Percentiles rank a stretch among this genome's conserved stretches.
phyloP scores from a whole-genome alignment of 1,139 yeast genomes.

The Blastobotrys capitulatus region DNA sequence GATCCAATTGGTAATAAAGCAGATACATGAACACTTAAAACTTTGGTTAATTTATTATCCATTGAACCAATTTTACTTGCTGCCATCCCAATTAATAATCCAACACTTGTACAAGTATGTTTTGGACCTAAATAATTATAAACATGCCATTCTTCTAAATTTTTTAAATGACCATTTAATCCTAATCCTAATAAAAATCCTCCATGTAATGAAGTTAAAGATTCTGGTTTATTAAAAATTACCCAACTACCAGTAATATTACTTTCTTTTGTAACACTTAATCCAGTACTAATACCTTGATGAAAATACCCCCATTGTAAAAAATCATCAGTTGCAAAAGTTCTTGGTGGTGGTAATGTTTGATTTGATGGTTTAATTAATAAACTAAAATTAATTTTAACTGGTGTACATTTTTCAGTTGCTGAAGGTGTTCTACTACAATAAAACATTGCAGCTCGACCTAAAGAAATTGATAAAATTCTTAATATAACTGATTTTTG shows the following conservation, averaged over 20 bases:
- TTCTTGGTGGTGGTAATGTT: slow-evolving; percentile 56
- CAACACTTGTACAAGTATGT: slow-evolving; percentile 78
- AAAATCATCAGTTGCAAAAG: slow-evolving; percentile 45
- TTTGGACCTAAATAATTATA: slow-evolving; percentile 92
- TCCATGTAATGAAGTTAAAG: slow-evolving; percentile 77
- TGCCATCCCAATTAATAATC: slow-evolving; percentile 84
- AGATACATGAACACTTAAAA: slow-evolving; percentile 86
- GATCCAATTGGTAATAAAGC: slow-evolving; percentile 91
- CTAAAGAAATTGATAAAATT: slow-evolving; percentile 72
- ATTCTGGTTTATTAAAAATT: slow-evolving; percentile 73
- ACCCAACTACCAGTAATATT: slow-evolving; percentile 88
- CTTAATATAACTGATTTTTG: slow-evolving; percentile 63
- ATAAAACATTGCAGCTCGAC: slow-evolving; percentile 66
- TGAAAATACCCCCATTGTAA: slow-evolving; percentile 88
- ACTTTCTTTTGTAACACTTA: slow-evolving; percentile 65
- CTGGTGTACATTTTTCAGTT: slow-evolving; percentile 80
- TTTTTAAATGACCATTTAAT: slow-evolving; percentile 77
- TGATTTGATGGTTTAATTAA: slow-evolving; percentile 62
- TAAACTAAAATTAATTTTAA: slow-evolving; percentile 66
- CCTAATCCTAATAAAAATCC: slow-evolving; percentile 94
- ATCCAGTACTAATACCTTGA: slow-evolving; percentile 85
- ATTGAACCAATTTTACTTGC: slow-evolving; percentile 80
- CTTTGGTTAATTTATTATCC: slow-evolving; percentile 85
- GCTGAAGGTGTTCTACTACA: slow-evolving; percentile 72
- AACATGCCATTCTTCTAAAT: slow-evolving; percentile 93